Conservation (phyloP, 1,284 basidiomycete species). For the Leccinum fuscescens region DNA sequence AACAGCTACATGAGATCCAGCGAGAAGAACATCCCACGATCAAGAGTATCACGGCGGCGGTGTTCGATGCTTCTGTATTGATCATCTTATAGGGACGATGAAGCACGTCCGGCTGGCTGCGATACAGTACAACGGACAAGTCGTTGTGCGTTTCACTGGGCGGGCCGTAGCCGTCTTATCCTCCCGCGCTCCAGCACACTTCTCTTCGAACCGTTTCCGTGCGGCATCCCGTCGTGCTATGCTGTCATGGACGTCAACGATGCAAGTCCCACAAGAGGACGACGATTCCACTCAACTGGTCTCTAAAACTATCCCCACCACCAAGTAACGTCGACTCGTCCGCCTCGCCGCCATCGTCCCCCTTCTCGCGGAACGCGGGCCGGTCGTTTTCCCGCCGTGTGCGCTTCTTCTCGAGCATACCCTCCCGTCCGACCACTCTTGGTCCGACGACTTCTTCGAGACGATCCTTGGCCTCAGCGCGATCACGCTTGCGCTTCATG, state of each 20-base stretch:
- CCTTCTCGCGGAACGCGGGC: constrained; percentile 63
- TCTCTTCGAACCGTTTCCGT: constrained; percentile 54
- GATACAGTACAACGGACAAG: no score
- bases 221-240: constrained; percentile 68
- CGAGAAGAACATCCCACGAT: no score
- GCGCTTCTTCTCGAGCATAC: constrained; percentile 74
- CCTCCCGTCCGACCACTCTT: constrained; percentile 68
- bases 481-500: constrained; percentile 62
- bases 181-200: constrained; percentile 38
- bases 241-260: constrained; percentile 37
- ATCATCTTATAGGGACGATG: no score
- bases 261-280: not conserved
- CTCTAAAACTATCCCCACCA: constrained; percentile 70
- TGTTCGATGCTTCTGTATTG: no score
- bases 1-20: no score
- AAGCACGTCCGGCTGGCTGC: no score
- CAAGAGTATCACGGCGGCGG: no score
- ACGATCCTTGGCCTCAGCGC: constrained; percentile 61
- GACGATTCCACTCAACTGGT: constrained; percentile 42
- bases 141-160: no score
- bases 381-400: constrained; percentile 61
- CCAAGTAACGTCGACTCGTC: constrained; percentile 71
- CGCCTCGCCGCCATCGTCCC: constrained; percentile 67
- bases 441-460: constrained; percentile 74
- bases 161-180: constrained; percentile 46